Evolutionary conservation across 495 filamentous ascomycete genomes (phyloP).

Genomic region (Penicillium roqueforti): DNA sequence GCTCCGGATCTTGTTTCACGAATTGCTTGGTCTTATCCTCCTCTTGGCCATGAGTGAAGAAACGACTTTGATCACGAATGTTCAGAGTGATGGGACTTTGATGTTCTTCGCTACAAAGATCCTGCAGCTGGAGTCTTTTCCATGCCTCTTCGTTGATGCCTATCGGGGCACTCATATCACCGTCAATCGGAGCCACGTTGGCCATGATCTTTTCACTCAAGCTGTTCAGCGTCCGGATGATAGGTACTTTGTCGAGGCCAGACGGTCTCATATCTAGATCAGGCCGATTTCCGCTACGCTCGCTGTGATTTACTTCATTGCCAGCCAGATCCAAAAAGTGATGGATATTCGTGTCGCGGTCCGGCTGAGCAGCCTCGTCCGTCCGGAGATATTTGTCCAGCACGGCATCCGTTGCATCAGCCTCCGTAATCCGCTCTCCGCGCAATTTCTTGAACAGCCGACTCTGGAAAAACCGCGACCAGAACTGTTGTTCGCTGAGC

Average conservation of each 20-base stretch:
- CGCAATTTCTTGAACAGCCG: constrained; percentile 86
- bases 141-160: constrained; percentile 74
- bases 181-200: constrained; percentile 73
- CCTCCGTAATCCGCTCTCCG: constrained; percentile 75
- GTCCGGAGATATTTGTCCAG: constrained; percentile 79
- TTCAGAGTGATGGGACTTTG: constrained; percentile 76
- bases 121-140: constrained; percentile 69
- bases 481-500: constrained; percentile 74
- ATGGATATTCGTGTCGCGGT: constrained; percentile 63
- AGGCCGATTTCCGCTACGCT: constrained; percentile 73
- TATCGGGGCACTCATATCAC: constrained; percentile 56
- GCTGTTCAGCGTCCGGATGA: constrained; percentile 79
- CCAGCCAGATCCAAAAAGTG: constrained; percentile 87
- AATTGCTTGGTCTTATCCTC: constrained; percentile 55
- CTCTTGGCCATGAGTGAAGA: constrained; percentile 64
- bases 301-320: constrained; percentile 86
- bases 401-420: constrained; percentile 65
- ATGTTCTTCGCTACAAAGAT: constrained; percentile 70
- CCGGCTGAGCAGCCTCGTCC: constrained; percentile 53
- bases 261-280: constrained; percentile 83
- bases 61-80: constrained; percentile 76
- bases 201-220: constrained; percentile 88
- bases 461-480: constrained; percentile 88
- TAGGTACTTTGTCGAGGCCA: constrained; percentile 62
- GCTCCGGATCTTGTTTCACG: constrained; percentile 60